phyloP scores from a whole-genome alignment of 257 asterid genomes.

The Primulina eburnea region DNA sequence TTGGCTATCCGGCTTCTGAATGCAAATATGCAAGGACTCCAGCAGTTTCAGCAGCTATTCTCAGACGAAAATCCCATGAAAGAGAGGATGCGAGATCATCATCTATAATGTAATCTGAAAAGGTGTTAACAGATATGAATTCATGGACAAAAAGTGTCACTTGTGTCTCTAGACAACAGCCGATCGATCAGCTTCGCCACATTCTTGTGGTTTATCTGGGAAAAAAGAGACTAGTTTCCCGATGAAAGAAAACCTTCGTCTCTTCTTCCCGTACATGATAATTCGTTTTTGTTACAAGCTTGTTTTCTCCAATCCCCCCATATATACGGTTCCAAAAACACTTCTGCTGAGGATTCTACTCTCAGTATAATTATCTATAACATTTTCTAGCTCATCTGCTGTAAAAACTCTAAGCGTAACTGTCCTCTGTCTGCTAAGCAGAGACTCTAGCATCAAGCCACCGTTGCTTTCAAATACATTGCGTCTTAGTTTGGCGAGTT shows the following conservation, averaged over 20 bases:
- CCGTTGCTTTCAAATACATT: constrained; percentile 27
- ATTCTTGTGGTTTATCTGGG: constrained; percentile 26
- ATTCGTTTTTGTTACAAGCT: constrained; percentile 7
- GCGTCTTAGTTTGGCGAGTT: constrained; percentile 23
- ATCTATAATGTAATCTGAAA: no score
- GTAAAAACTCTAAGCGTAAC: constrained; percentile 17
- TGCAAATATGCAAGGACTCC: no score
- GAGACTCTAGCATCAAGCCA: constrained; percentile 19
- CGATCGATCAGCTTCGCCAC: constrained; percentile 31
- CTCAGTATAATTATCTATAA: constrained; percentile 25
- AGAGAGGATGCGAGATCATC: no score
- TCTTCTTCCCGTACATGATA: constrained; percentile 11
- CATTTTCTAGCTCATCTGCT: constrained; percentile 31
- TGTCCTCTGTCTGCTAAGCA: not conserved
- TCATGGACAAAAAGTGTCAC: no score
- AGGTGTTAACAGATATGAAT: no score
- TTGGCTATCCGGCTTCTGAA: no score
- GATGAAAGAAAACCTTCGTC: constrained; percentile 25
- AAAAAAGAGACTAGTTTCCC: constrained; percentile 20
- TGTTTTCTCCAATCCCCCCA: constrained; percentile 17
- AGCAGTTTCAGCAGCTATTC: no score
- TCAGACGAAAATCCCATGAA: no score
- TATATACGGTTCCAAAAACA: constrained; percentile 5
- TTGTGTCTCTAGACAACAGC: constrained; percentile 19
- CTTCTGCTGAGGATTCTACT: constrained; percentile 9